Evolutionary conservation across 768 basidiomycete genomes (phyloP).

Genomic region (Suillus spraguei): DNA sequence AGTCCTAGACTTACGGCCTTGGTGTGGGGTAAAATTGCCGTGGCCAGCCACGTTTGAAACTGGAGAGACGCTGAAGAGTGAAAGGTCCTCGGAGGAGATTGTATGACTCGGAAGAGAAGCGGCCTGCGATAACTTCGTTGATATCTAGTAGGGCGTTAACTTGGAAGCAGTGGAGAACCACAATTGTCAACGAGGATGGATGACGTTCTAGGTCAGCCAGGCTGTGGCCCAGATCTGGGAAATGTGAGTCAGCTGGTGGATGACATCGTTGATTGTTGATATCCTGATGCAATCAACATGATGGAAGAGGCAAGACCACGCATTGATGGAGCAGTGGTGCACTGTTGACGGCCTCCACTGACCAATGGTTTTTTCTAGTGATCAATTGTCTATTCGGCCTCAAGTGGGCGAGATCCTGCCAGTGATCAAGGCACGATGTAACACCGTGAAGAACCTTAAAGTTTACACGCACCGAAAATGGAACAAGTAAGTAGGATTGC

Average conservation of each 20-base stretch:
- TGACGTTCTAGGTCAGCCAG: background rate
- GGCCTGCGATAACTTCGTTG: no score
- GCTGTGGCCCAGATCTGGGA: no score
- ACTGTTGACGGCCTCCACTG: background rate
- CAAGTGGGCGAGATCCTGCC: background rate
- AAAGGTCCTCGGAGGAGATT: background rate
- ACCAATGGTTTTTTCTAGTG: background rate
- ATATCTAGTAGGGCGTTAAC: no score
- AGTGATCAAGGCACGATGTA: background rate
- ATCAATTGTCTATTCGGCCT: conserved; percentile 4
- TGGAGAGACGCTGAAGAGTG: background rate
- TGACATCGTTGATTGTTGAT: background rate
- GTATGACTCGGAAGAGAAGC: background rate
- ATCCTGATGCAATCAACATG: no score
- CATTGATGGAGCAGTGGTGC: background rate
- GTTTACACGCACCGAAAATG: background rate
- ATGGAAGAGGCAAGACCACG: background rate
- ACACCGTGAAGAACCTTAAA: background rate
- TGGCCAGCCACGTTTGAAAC: background rate
- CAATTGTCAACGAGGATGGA: background rate
- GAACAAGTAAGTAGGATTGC: background rate
- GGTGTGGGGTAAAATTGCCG: conserved; percentile 6
- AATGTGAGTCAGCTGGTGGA: background rate
- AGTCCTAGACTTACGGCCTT: background rate
- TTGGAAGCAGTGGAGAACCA: no score